Evolutionary conservation across 176 grass and related monocot species (phyloP).

Genomic region (Oryza coarctata): DNA sequence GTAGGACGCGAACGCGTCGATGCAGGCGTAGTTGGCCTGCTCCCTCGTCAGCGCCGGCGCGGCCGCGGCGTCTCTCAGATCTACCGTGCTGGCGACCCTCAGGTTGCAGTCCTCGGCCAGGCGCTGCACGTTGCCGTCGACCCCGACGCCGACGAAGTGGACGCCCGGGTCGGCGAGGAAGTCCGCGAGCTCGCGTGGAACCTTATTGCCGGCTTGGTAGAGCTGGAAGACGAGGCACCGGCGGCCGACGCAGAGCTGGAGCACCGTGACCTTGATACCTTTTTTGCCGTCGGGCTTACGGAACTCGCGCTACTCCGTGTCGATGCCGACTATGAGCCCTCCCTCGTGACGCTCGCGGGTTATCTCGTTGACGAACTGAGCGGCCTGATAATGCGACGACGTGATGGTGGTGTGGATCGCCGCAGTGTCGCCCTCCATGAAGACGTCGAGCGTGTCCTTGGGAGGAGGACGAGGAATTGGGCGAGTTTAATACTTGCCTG

Average conservation of each 20-base stretch:
- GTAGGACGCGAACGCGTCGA: constrained; percentile 55
- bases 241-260: constrained; percentile 69
- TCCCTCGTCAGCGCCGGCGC: not conserved
- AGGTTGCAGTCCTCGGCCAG: constrained; percentile 40
- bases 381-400: constrained; percentile 25
- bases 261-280: constrained; percentile 34
- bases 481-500: too few relatives aligned
- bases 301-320: constrained; percentile 51
- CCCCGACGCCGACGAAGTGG: constrained; percentile 54
- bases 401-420: constrained; percentile 51
- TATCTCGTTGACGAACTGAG: constrained; percentile 24
- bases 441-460: not conserved
- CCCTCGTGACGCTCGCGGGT: not conserved
- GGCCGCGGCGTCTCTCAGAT: constrained; percentile 29
- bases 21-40: constrained; percentile 58
- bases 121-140: constrained; percentile 26
- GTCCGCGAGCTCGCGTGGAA: not conserved
- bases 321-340: constrained; percentile 55
- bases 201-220: constrained; percentile 7
- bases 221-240: constrained; percentile 62
- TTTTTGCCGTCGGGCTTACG: accelerated
- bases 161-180: constrained; percentile 44
- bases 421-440: constrained; percentile 15
- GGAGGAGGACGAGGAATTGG: not conserved
- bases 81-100: constrained; percentile 5